Evolutionary conservation across 2,329 filamentous ascomycete genomes (phyloP).

Genomic region (Ophiostoma sp.): DNA sequence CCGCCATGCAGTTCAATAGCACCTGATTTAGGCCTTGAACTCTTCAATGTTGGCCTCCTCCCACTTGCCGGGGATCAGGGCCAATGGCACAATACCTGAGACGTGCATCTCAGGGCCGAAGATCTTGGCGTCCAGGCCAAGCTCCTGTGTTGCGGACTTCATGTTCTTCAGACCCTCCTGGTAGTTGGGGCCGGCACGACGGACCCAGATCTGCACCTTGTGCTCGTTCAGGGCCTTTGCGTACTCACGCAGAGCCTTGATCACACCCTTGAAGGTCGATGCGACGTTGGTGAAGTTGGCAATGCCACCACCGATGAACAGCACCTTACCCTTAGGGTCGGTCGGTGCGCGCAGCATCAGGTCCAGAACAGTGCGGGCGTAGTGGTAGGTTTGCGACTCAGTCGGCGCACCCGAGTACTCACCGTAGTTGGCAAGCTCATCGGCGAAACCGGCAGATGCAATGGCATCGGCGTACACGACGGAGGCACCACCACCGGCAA

Average conservation of each 20-base stretch:
- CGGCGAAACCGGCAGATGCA: conserved; percentile 88
- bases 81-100: conserved; percentile 90
- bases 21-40: conserved; percentile 48
- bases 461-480: conserved; percentile 99
- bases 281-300: conserved; percentile 99
- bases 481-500: conserved; percentile 98
- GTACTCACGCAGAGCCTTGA: conserved; percentile 88
- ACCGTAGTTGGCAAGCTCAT: conserved; percentile 97
- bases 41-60: conserved; percentile 57
- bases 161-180: conserved; percentile 99
- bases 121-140: conserved; percentile 67
- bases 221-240: conserved; percentile 82
- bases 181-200: conserved; percentile 90
- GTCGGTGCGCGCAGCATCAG: conserved; percentile 90
- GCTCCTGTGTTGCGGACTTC: conserved; percentile 90
- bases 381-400: conserved; percentile 99
- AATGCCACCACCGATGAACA: conserved; percentile 99
- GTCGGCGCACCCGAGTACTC: conserved; percentile 99
- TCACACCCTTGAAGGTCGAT: conserved; percentile 99
- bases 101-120: conserved; percentile 86
- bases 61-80: conserved; percentile 63
- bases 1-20: background rate
- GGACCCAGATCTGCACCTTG: conserved; percentile 97
- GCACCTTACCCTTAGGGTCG: conserved; percentile 87
- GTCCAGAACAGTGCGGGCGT: conserved; percentile 92